Conservation (phyloP, 257 asterid genomes). For the Forsythia suspensa region DNA sequence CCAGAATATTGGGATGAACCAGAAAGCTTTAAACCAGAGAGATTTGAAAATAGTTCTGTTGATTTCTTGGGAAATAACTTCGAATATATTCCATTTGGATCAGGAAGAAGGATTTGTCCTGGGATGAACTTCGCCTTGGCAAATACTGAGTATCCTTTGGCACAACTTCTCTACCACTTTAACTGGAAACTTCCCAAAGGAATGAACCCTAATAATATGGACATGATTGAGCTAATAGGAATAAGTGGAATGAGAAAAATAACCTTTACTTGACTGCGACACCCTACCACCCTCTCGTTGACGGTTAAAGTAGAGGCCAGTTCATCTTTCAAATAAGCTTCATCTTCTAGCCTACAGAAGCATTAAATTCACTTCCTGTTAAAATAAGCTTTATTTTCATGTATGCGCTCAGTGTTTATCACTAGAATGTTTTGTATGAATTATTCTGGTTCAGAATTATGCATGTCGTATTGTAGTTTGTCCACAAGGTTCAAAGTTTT, state of each 20-base stretch:
- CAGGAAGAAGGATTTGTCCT: conserved; percentile 10
- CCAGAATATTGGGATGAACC: not conserved
- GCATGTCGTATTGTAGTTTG: too few relatives aligned
- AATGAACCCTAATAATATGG: not conserved
- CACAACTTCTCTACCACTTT: not conserved
- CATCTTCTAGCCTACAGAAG: not conserved
- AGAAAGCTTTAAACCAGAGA: conserved; percentile 4
- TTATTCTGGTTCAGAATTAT: too few relatives aligned
- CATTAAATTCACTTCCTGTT: too few relatives aligned
- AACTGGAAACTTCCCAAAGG: conserved; percentile 3
- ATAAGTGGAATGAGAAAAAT: not conserved
- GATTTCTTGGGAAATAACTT: not conserved
- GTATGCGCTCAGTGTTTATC: too few relatives aligned
- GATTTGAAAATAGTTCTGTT: not conserved
- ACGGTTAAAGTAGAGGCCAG: not conserved
- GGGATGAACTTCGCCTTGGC: not conserved
- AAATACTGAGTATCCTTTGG: conserved; percentile 1
- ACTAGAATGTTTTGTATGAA: too few relatives aligned
- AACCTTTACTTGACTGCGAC: not conserved
- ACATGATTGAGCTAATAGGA: not conserved
- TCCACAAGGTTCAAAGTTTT: too few relatives aligned
- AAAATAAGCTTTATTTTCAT: too few relatives aligned
- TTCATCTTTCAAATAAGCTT: not conserved
- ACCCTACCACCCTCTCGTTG: not conserved
- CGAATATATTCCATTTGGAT: not conserved